Percentiles rank a stretch among this genome's conserved stretches.
phyloP scores from a whole-genome alignment of 495 filamentous ascomycete genomes.

The Penicillium roqueforti region DNA sequence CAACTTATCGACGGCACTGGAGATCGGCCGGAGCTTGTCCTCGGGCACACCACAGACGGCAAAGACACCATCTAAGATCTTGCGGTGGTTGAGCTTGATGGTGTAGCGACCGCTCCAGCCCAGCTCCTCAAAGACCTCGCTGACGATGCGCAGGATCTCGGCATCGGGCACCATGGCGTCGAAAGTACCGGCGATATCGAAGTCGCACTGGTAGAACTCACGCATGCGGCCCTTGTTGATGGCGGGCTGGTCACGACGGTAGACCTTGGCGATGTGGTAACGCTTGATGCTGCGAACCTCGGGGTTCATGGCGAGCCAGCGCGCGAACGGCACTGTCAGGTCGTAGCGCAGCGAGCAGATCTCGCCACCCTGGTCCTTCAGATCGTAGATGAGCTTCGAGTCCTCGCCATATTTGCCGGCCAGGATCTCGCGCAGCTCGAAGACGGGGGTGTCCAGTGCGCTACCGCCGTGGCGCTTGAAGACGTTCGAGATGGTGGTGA shows the following conservation, averaged over 20 bases:
- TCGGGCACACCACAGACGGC: constrained; percentile 82
- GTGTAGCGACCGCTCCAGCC: constrained; percentile 68
- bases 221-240: constrained; percentile 89
- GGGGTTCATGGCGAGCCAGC: constrained; percentile 82
- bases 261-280: constrained; percentile 88
- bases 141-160: constrained; percentile 80
- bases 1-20: constrained; percentile 90
- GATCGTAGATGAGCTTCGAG: constrained; percentile 84
- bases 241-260: constrained; percentile 74
- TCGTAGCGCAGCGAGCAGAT: constrained; percentile 84
- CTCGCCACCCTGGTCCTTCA: constrained; percentile 81
- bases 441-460: constrained; percentile 81
- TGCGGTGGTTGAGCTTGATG: constrained; percentile 94
- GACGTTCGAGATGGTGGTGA: constrained; percentile 73
- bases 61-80: constrained; percentile 91
- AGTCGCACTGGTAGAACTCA: constrained; percentile 98
- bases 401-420: constrained; percentile 91
- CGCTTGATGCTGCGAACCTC: constrained; percentile 72
- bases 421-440: constrained; percentile 74
- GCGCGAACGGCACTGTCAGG: constrained; percentile 84
- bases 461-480: constrained; percentile 88
- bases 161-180: constrained; percentile 96
- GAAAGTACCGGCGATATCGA: constrained; percentile 87
- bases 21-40: constrained; percentile 82
- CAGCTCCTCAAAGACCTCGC: constrained; percentile 78